Percentiles rank a stretch among this genome's conserved stretches.
Conservation (phyloP, 352 stramenopile species). For the Thraustochytrium striatum region DNA sequence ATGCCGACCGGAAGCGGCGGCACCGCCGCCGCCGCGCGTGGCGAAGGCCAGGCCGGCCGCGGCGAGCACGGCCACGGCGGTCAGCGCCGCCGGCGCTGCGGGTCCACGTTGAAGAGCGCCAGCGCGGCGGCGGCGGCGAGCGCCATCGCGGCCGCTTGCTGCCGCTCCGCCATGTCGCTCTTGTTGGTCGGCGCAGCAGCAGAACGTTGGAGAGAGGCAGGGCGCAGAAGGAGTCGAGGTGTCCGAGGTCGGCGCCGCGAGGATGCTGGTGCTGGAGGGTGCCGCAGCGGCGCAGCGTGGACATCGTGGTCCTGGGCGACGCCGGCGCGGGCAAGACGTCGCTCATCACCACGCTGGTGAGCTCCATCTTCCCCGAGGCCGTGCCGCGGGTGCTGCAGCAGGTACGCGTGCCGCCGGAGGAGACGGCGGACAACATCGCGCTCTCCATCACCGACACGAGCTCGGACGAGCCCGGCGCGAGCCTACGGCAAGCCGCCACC, state of each 20-base stretch:
- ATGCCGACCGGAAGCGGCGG: too few species aligned
- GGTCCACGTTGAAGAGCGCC: too few species aligned
- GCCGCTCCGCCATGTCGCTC: neutral
- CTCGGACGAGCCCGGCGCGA: slow-evolving; percentile 66
- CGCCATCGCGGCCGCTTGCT: neutral
- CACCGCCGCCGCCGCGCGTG: too few species aligned
- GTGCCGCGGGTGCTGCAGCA: slow-evolving; percentile 76
- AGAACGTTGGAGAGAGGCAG: neutral
- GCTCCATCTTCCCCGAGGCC: slow-evolving; percentile 76
- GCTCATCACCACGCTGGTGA: slow-evolving; percentile 80
- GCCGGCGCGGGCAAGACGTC: slow-evolving; percentile 83
- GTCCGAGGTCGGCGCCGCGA: neutral
- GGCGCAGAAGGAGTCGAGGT: neutral
- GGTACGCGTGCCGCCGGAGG: slow-evolving; percentile 76
- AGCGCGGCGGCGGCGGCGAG: neutral
- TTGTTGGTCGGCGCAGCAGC: neutral
- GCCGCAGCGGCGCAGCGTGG: slow-evolving; percentile 12
- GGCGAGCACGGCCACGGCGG: neutral
- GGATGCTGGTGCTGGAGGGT: neutral
- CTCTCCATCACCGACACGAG: slow-evolving; percentile 78
- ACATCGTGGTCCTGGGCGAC: slow-evolving; percentile 77
- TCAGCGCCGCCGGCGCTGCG: neutral
- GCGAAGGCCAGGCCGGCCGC: neutral
- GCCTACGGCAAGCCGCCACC: slow-evolving; percentile 72
- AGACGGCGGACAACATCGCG: slow-evolving; percentile 78